Percentiles rank a stretch among this genome's conserved stretches.
Conservation (phyloP, 352 stramenopile genomes). For the Phytophthora hybrid region DNA sequence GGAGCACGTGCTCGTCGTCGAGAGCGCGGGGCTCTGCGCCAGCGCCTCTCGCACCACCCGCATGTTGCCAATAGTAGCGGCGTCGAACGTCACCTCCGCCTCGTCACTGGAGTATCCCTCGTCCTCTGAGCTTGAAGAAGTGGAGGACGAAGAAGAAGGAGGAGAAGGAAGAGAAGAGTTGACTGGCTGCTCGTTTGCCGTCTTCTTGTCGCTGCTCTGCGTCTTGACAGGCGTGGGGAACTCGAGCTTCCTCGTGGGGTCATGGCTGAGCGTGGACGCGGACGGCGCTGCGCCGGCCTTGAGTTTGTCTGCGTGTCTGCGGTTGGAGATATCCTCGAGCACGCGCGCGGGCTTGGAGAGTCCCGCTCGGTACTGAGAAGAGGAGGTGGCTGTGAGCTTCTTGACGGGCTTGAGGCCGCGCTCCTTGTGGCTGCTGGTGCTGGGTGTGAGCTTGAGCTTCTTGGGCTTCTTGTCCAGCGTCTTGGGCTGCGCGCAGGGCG, state of each 20-base stretch:
- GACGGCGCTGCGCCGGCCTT: background rate
- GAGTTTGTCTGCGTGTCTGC: background rate
- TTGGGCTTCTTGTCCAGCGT: conserved; percentile 23
- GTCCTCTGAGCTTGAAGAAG: conserved; percentile 37
- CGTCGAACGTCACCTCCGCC: conserved; percentile 70
- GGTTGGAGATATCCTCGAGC: conserved; percentile 59
- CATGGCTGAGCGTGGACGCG: conserved; percentile 14
- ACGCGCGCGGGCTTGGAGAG: conserved; percentile 26
- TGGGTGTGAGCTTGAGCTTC: conserved; percentile 38
- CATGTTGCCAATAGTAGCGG: conserved; percentile 69
- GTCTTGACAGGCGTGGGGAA: conserved; percentile 56
- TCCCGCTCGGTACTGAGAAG: background rate
- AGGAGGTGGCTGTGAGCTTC: conserved; percentile 9
- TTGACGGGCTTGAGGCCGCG: conserved; percentile 18
- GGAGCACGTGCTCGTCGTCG: conserved; percentile 47
- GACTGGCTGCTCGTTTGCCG: conserved; percentile 4
- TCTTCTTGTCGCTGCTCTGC: conserved; percentile 9
- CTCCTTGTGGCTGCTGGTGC: conserved; percentile 8
- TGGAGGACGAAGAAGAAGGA: conserved; percentile 10
- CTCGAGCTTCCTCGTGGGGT: conserved; percentile 55
- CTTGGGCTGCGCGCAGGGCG: conserved; percentile 15
- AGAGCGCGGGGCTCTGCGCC: conserved; percentile 52
- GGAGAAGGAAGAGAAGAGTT: background rate
- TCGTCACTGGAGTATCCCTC: conserved; percentile 59
- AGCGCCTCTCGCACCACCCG: conserved; percentile 61